Percentiles rank a stretch among this genome's conserved stretches.
phyloP scores from a whole-genome alignment of 495 filamentous ascomycete genomes.

The Clohesyomyces aquaticus region DNA sequence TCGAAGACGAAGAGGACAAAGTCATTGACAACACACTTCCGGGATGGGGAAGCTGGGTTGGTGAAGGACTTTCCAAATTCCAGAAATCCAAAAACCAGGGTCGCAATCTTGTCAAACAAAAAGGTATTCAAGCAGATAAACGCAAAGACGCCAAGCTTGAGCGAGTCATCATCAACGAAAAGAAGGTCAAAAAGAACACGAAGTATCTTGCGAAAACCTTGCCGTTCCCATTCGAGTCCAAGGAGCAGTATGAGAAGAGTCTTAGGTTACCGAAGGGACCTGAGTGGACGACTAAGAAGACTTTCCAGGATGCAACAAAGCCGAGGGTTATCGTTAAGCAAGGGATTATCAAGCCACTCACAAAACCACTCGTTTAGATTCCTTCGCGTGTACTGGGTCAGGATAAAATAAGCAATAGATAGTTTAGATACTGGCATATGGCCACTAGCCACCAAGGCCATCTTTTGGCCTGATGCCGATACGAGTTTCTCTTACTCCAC shows the following conservation, averaged over 20 bases:
- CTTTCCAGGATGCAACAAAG: slow-evolving; percentile 86
- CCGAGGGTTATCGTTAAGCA: slow-evolving; percentile 90
- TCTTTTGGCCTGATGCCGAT: too few species aligned
- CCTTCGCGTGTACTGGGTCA: not conserved
- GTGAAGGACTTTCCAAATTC: slow-evolving; percentile 72
- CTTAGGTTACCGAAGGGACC: slow-evolving; percentile 86
- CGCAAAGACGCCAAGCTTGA: slow-evolving; percentile 81
- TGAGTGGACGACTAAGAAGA: slow-evolving; percentile 93
- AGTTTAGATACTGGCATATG: too few species aligned
- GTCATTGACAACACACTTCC: slow-evolving; percentile 81
- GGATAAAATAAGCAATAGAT: too few species aligned
- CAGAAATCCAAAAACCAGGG: slow-evolving; percentile 58
- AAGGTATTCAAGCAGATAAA: slow-evolving; percentile 75
- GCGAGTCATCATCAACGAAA: slow-evolving; percentile 91
- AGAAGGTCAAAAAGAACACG: slow-evolving; percentile 86
- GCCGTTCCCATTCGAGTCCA: slow-evolving; percentile 84
- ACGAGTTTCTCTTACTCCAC: too few species aligned
- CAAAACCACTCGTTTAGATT: slow-evolving; percentile 62
- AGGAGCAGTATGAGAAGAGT: slow-evolving; percentile 86
- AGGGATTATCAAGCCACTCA: slow-evolving; percentile 87
- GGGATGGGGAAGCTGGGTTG: slow-evolving; percentile 91
- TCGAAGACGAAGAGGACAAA: slow-evolving; percentile 82
- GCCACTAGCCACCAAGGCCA: too few species aligned
- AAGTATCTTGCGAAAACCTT: slow-evolving; percentile 82
- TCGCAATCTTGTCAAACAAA: slow-evolving; percentile 63